Conservation (phyloP, 1,139 yeast species). For the Nakaseomyces delphensis region DNA sequence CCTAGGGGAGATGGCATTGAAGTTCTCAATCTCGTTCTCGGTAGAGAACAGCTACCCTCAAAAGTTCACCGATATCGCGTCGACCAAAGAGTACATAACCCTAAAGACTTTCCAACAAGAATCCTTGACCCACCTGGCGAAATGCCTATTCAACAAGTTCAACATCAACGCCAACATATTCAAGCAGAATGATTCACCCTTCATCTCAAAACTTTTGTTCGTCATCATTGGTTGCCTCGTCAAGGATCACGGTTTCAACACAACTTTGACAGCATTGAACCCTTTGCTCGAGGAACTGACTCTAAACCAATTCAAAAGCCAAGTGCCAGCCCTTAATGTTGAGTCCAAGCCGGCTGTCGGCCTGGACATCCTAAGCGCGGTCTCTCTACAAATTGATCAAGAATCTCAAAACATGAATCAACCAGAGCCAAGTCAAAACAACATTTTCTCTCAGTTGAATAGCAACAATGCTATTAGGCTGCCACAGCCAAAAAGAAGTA, state of each 20-base stretch:
- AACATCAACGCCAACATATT: slow-evolving; percentile 3
- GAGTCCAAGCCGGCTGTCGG: slow-evolving; percentile 15
- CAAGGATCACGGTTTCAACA: slow-evolving; percentile 73
- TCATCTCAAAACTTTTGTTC: slow-evolving; percentile 32
- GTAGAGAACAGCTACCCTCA: slow-evolving; percentile 47
- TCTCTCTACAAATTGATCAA: slow-evolving; percentile 19
- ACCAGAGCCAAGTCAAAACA: neutral
- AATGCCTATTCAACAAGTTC: slow-evolving; percentile 1
- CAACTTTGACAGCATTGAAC: slow-evolving; percentile 50
- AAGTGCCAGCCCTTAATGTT: neutral
- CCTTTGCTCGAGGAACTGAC: slow-evolving; percentile 58
- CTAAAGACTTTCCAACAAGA: slow-evolving; percentile 31
- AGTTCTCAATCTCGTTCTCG: slow-evolving; percentile 49
- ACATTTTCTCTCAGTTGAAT: slow-evolving; percentile 1
- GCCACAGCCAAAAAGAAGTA: slow-evolving; percentile 2
- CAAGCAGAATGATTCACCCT: slow-evolving; percentile 2
- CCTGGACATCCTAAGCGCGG: slow-evolving; percentile 21
- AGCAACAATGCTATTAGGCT: neutral
- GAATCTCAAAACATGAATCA: slow-evolving; percentile 9
- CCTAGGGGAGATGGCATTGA: slow-evolving; percentile 49
- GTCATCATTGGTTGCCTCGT: slow-evolving; percentile 61
- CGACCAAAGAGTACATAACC: slow-evolving; percentile 48
- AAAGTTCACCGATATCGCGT: slow-evolving; percentile 10
- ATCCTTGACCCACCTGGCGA: slow-evolving; percentile 3
- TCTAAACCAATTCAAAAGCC: slow-evolving; percentile 42